Base-by-base conservation (phyloP, 2,329 filamentous ascomycete genomes). In the Thielaviopsis punctulata region DNA sequence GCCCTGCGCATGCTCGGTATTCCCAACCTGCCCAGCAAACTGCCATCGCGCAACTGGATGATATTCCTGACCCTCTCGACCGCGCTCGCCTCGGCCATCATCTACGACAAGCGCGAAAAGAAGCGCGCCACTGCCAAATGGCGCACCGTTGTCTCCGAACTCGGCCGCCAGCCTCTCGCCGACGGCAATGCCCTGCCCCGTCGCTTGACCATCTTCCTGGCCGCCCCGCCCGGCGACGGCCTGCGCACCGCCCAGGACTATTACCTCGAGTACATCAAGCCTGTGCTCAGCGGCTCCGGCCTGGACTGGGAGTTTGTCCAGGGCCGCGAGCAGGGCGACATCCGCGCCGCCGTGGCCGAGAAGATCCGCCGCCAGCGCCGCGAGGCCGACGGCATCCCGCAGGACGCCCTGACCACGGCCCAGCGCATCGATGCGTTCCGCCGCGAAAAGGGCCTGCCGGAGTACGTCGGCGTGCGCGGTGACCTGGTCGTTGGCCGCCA, bases 271-370 rank as follows among this genome's bases (percentile, higher is more conserved):
- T 98, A 95, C 63, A 78, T 95, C 44, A 96, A 96, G 71, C 92
- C 92, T 1, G 77, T 98, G 23, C 69, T 98, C 39, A 85, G 92
- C 3, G 84, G 87, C 2, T 90, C 86, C 1, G 89, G 89, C 0
- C 69, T 96, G 62, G 92, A 98, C 65, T 96, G 93, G 80, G 90
- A 95, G 61, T 93, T 95, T 53, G 77, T 96, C 5, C 90, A 96
- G 67, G 92, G 90, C 4, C 74, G 89, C 51, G 82, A 83, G 63
- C 85, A 95, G 69, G 92, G 92, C n/a, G 90, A 98, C 62, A 79
- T 98, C 45, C 74, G 92, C 56, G 88, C 86, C 50, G 85, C 83
- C 13, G 75, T 93, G 46, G 90, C 92, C 23, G 87, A 95, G 69
- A 82, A 80, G 63, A 86, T 95, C 64, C 77, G 92, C 54, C 79